These are phyloP conservation scores for Amniculicola lignicola DNA, from an alignment of 495 filamentous ascomycete genomes.

Conservation along the genomic window DNA sequence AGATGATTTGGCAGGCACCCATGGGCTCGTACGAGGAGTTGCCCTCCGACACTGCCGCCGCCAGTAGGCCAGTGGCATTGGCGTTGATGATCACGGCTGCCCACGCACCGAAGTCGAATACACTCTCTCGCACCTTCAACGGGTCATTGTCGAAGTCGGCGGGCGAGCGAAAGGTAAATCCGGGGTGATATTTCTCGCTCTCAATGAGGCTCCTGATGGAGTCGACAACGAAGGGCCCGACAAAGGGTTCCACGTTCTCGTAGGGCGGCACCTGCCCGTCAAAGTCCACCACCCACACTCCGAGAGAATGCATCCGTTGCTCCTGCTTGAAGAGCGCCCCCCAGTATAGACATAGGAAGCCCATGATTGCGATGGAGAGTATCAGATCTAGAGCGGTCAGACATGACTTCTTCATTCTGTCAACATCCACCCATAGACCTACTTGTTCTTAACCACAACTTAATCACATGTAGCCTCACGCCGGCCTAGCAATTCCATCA, in stretches of 20 bases:
- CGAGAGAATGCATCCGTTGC: slow-evolving; percentile 48
- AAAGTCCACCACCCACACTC: slow-evolving; percentile 64
- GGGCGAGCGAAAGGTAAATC: slow-evolving; percentile 47
- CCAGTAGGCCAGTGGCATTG: slow-evolving; percentile 62
- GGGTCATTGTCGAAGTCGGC: slow-evolving; percentile 58
- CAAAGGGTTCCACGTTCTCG: slow-evolving; percentile 46
- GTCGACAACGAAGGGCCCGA: slow-evolving; percentile 55
- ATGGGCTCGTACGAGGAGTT: slow-evolving; percentile 54
- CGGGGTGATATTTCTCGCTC: slow-evolving; percentile 41
- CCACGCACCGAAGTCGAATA: slow-evolving; percentile 62
- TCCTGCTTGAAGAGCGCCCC: slow-evolving; percentile 53
- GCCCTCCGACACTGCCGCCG: slow-evolving; percentile 52
- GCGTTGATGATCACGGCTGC: slow-evolving; percentile 64
- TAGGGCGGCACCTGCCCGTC: slow-evolving; percentile 58
- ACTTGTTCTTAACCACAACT: slow-evolving; percentile 46
- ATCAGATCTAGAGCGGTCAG: slow-evolving; percentile 56
- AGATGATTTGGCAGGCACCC: slow-evolving; percentile 26
- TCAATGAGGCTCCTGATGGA: slow-evolving; percentile 32
- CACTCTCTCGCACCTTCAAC: slow-evolving; percentile 55
- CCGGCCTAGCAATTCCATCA: slow-evolving; percentile 24
- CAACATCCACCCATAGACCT: slow-evolving; percentile 11
- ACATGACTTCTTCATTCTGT: no score
- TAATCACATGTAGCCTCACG: slow-evolving; percentile 48
- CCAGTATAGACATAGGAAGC: slow-evolving; percentile 61
- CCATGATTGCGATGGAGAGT: slow-evolving; percentile 53